Evolutionary conservation across 129 eudicot genomes (phyloP), one percentile per base, ranked within the genome.

Genomic region (Centrapalus pauciflorus): DNA sequence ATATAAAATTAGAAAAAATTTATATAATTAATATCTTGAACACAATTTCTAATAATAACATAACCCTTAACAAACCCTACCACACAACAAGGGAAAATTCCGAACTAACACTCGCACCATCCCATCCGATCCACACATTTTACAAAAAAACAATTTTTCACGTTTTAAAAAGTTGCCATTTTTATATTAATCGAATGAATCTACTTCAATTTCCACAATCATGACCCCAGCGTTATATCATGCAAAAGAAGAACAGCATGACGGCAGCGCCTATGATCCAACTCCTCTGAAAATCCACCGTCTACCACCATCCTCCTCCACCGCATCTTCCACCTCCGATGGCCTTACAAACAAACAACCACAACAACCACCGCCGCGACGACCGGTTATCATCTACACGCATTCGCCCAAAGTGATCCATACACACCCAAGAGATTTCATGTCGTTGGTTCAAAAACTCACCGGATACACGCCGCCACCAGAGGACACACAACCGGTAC

Each of bases 361-460:
- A 21, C 66, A 5, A 3, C 57, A 2, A 7, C 72, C 46, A 26
- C 79, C 70, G 1, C 90, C 73, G 7, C 76, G 76, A 1, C 77
- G 62, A 2, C 95, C 95, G 1, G 81, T 83, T 0, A 87, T 87
- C 28, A 87, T 83, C 35, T 83, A 87, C 73, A 76, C 86, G 4
- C 84, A 81, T 69, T 87, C 95, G 0, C 95, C 95, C 0, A 81
- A 75, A 35, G 70, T 83, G 28, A 83, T 87, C 55, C 87, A 87
- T 30, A 81, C 95, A 0, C 71, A 80, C 19, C 82, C 90, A 0
- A 69, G 82, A 0, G 85, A 87, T 35, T 87, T 87, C 65, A 87
- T 78, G 90, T 85, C 90, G 8, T 51, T 87, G 77, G 90, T 80
- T 23, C 95, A 87, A 56, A 78, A 78, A 12, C 76, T 83, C 40